These are phyloP conservation scores for Raphanus raphanistrum DNA, from an alignment of 345 rosid genomes.

Conservation along the genomic window DNA sequence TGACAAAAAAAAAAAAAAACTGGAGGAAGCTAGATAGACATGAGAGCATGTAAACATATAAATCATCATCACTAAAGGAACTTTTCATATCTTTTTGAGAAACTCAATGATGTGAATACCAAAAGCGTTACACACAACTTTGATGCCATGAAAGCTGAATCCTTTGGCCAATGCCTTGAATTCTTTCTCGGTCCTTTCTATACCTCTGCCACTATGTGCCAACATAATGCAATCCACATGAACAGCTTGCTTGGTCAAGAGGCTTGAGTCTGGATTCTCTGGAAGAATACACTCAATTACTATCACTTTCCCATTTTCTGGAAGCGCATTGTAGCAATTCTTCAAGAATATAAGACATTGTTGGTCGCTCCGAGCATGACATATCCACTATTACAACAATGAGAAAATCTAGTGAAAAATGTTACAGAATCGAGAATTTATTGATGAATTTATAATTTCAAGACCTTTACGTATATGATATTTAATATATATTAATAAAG, in stretches of 20 bases:
- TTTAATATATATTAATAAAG: too few relatives aligned
- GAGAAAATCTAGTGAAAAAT: background rate
- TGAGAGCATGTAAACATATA: background rate
- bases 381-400: slow-evolving; percentile 62
- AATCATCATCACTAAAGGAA: background rate
- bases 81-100: slow-evolving; percentile 43
- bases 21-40: background rate
- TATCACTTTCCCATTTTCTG: slow-evolving; percentile 74
- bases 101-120: slow-evolving; percentile 70
- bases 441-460: background rate
- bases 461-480: too few relatives aligned
- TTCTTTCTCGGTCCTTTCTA: slow-evolving; percentile 80
- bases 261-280: slow-evolving; percentile 71
- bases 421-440: background rate
- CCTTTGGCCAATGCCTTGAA: slow-evolving; percentile 69
- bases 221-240: slow-evolving; percentile 82
- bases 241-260: slow-evolving; percentile 54
- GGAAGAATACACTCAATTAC: slow-evolving; percentile 73
- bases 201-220: slow-evolving; percentile 90
- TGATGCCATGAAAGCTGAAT: slow-evolving; percentile 73
- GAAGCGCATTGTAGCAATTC: slow-evolving; percentile 73
- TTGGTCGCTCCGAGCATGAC: slow-evolving; percentile 88
- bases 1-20: too few relatives aligned
- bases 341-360: slow-evolving; percentile 66
- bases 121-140: slow-evolving; percentile 58